phyloP scores from a whole-genome alignment of 2,329 filamentous ascomycete genomes.

The Fusarium sp. region DNA sequence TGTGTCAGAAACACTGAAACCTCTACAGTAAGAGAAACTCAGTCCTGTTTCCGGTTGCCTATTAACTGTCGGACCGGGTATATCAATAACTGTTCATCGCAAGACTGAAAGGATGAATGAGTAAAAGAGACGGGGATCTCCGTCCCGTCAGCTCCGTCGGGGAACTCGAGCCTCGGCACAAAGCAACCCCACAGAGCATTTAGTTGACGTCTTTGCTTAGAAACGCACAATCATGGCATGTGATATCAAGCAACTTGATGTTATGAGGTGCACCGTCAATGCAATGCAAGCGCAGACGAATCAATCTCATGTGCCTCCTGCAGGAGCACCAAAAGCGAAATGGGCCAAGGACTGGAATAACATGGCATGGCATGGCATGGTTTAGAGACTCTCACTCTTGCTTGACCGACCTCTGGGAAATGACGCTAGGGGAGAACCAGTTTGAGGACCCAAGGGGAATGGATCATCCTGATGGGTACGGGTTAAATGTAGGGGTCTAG shows the following conservation, averaged over 20 bases:
- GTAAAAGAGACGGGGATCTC: not conserved
- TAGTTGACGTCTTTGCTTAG: not conserved
- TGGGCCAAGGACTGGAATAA: slow-evolving; percentile 18
- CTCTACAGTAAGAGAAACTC: slow-evolving; percentile 22
- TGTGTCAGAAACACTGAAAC: slow-evolving; percentile 16
- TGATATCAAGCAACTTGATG: slow-evolving; percentile 24
- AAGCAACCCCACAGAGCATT: slow-evolving; percentile 12
- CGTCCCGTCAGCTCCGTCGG: slow-evolving; percentile 1
- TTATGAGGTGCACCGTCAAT: slow-evolving; percentile 27
- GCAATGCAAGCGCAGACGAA: slow-evolving; percentile 20
- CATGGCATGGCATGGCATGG: too few relatives aligned
- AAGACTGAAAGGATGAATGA: not conserved
- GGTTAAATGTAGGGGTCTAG: slow-evolving; percentile 11
- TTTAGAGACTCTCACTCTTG: not conserved
- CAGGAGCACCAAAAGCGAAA: slow-evolving; percentile 25
- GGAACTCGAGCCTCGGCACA: slow-evolving; percentile 26
- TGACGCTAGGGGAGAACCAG: slow-evolving; percentile 19
- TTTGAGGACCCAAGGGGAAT: slow-evolving; percentile 10
- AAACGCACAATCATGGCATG: slow-evolving; percentile 16
- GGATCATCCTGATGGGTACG: slow-evolving; percentile 21
- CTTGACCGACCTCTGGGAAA: slow-evolving; percentile 18
- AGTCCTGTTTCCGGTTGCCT: slow-evolving; percentile 6
- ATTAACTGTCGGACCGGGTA: slow-evolving; percentile 22
- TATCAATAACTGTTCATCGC: not conserved
- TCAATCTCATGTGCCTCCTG: slow-evolving; percentile 20